phyloP scores from a whole-genome alignment of 2,329 filamentous ascomycete species.

The Hypoxylon sp. region DNA sequence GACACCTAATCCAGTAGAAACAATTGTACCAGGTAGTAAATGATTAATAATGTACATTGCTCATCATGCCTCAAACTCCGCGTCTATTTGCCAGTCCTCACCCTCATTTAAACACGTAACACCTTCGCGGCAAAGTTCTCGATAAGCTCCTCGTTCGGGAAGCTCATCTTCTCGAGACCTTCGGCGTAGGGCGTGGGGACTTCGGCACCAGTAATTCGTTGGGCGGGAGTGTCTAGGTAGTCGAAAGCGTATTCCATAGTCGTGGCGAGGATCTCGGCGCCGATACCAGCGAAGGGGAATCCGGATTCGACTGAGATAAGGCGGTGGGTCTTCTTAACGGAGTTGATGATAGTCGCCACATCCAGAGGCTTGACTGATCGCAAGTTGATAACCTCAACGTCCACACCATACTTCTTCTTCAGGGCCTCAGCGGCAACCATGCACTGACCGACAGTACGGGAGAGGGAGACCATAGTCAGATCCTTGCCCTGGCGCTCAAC shows the following conservation, averaged over 20 bases:
- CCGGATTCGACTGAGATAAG: constrained; percentile 94
- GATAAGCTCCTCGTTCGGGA: constrained; percentile 92
- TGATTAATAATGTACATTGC: constrained; percentile 45
- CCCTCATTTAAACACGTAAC: constrained; percentile 62
- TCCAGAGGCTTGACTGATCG: constrained; percentile 98
- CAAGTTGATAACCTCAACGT: constrained; percentile 97
- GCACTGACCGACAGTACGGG: constrained; percentile 94
- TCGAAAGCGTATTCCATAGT: constrained; percentile 99
- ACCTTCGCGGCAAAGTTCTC: constrained; percentile 91
- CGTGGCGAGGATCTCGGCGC: constrained; percentile 91
- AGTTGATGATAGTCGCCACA: constrained; percentile 94
- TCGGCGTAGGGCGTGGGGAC: constrained; percentile 96
- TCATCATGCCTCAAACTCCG: constrained; percentile 41
- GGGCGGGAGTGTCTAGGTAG: constrained; percentile 94
- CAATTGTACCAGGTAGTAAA: constrained; percentile 38
- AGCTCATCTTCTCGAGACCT: constrained; percentile 93
- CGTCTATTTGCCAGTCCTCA: constrained; percentile 24
- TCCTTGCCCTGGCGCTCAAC: constrained; percentile 97
- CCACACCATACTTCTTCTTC: constrained; percentile 96
- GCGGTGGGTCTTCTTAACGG: constrained; percentile 97
- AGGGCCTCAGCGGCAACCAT: constrained; percentile 89
- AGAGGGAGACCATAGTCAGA: constrained; percentile 93
- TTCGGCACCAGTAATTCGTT: constrained; percentile 95
- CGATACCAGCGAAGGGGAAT: constrained; percentile 95
- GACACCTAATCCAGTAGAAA: constrained; percentile 36